Percentiles rank a stretch among this genome's conserved stretches.
phyloP scores from a whole-genome alignment of 352 stramenopile genomes.

The Phytophthora cajani region DNA sequence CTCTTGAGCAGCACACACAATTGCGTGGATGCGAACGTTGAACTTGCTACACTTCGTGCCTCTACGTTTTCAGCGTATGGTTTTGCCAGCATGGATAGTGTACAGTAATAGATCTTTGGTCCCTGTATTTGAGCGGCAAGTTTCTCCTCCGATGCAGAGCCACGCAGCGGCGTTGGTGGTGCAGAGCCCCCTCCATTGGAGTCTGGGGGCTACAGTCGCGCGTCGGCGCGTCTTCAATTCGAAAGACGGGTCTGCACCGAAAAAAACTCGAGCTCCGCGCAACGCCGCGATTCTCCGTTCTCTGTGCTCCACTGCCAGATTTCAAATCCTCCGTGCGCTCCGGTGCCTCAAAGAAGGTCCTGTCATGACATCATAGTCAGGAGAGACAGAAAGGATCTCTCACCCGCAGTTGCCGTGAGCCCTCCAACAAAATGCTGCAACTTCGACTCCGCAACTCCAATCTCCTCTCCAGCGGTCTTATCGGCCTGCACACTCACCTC shows the following conservation, averaged over 20 bases:
- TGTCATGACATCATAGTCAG: constrained; percentile 14
- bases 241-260: constrained; percentile 15
- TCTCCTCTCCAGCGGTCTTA: constrained; percentile 5
- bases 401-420: background rate
- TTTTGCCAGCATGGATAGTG: background rate
- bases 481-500: background rate
- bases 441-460: constrained; percentile 12
- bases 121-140: too few relatives aligned
- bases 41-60: background rate
- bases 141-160: background rate
- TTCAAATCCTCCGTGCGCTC: constrained; percentile 24
- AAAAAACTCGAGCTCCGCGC: constrained; percentile 8
- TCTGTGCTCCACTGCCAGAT: constrained; percentile 6
- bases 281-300: constrained; percentile 1
- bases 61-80: background rate
- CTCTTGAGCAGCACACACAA: too few relatives aligned
- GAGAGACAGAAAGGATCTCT: background rate
- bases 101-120: too few relatives aligned
- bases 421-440: background rate
- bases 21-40: too few relatives aligned
- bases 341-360: background rate
- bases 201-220: background rate
- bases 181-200: too few relatives aligned
- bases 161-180: background rate
- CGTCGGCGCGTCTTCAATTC: background rate